Base-by-base conservation (phyloP, 2,329 filamentous ascomycete genomes). In the Hyphodiscus sp. region DNA sequence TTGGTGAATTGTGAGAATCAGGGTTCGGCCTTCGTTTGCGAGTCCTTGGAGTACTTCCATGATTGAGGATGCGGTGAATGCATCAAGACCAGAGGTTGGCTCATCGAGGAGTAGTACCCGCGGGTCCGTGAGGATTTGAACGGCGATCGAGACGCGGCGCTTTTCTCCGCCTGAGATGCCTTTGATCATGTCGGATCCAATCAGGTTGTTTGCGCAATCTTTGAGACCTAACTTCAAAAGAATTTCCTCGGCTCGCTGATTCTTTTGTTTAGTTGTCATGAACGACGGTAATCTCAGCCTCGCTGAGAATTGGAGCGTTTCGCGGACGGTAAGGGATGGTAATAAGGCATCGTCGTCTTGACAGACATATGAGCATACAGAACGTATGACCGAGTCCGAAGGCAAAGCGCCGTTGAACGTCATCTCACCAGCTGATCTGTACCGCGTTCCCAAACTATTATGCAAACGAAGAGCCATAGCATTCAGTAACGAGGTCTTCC, bases 161-260 rank as follows among this genome's bases (percentile, higher is more conserved):
- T 90, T 91, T 68, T 91, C 87, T 18, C 88, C 88, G 2, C 87
- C 87, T 9, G 85, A 89, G 29, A 91, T 90, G 0, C 87, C 87
- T 66, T 91, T 91, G 60, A 88, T 76, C 3, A 87, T 68, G 9
- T 88, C 85, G 53, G 79, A 85, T 2, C 87, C 87, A 9, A 91
- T 79, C 0, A 90, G 68, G 50, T 87, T 89, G 63, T 90, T 81
- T 1, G 86, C 87, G 58, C 87, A 91, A 59, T 91, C 87, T 62
- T 89, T 89, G 3, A 91, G 69, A 0, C 87, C 87, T 78, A 91
- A 83, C 65, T 89, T 89, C 16, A 87, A 67, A 1, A 91, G 70
- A 0, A 90, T 81, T 16, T 87, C 83, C 61, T 91, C 86, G 0
- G 87, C 87, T 1, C 83, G 77, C 18, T 76, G 76, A 54, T 77